Percentiles rank a stretch among this genome's conserved stretches.
phyloP scores from a whole-genome alignment of 2,329 filamentous ascomycete genomes.

The Claviceps fusiformis region DNA sequence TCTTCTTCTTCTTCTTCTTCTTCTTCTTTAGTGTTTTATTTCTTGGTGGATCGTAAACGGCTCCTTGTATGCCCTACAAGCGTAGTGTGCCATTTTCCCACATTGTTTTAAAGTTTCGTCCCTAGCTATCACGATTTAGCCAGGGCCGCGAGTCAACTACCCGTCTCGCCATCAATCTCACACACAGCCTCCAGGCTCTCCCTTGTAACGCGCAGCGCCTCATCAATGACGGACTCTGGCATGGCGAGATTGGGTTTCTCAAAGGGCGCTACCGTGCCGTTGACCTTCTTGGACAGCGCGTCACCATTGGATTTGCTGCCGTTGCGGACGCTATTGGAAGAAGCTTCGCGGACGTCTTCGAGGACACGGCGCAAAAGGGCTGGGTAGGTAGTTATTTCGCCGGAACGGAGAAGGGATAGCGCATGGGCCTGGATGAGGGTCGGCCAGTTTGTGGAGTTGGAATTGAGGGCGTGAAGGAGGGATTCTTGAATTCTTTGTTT shows the following conservation, averaged over 20 bases:
- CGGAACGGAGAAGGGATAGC: constrained; percentile 44
- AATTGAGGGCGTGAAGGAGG: constrained; percentile 47
- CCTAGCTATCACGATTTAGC: neutral
- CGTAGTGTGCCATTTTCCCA: neutral
- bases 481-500: constrained; percentile 45
- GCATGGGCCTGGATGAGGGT: constrained; percentile 46
- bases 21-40: neutral
- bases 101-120: neutral
- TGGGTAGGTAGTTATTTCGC: constrained; percentile 46
- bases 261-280: constrained; percentile 12
- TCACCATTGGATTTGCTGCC: constrained; percentile 24
- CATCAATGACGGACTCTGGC: constrained; percentile 45
- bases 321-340: constrained; percentile 15
- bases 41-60: neutral
- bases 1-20: too few species aligned
- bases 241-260: constrained; percentile 34
- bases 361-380: constrained; percentile 46
- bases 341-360: constrained; percentile 44
- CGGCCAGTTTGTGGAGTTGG: constrained; percentile 48
- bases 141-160: constrained; percentile 5
- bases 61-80: neutral
- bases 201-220: constrained; percentile 45
- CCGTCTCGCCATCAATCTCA: constrained; percentile 21
- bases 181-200: constrained; percentile 42
- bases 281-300: constrained; percentile 11